phyloP scores from a whole-genome alignment of 371 early-diverging fungal species.

The Rhizoclosmatium hyalinum region DNA sequence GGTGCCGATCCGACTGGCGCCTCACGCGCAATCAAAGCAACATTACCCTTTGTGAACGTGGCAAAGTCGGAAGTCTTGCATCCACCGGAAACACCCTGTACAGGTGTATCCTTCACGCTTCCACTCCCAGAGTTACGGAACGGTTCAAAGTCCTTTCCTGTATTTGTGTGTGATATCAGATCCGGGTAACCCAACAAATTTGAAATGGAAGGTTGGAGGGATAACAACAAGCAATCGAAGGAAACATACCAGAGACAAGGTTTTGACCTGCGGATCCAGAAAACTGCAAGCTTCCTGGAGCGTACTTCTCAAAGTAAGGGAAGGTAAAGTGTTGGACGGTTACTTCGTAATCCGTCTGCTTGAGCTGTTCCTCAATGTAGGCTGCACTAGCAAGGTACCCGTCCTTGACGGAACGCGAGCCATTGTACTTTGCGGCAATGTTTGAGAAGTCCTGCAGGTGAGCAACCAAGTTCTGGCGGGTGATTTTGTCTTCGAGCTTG shows the following conservation, averaged over 20 bases:
- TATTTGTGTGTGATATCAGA: not conserved
- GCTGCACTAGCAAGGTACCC: constrained; percentile 39
- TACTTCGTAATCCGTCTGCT: constrained; percentile 29
- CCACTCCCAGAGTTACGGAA: constrained; percentile 28
- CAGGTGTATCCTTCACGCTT: not conserved
- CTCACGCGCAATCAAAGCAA: constrained; percentile 28
- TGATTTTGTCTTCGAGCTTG: constrained; percentile 17
- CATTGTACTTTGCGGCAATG: constrained; percentile 29
- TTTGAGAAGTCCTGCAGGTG: constrained; percentile 26
- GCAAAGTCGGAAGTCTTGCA: constrained; percentile 32
- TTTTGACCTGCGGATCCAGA: not conserved
- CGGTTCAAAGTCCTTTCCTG: constrained; percentile 23
- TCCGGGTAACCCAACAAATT: not conserved
- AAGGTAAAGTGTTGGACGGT: constrained; percentile 24
- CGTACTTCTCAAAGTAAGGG: constrained; percentile 27
- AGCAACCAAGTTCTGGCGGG: not conserved
- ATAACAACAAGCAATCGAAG: not conserved
- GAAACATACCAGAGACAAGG: constrained; percentile 7
- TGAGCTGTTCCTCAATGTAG: constrained; percentile 28
- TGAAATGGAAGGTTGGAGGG: constrained; percentile 3
- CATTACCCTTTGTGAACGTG: constrained; percentile 11
- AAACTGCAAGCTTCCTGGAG: constrained; percentile 13
- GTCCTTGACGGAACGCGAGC: constrained; percentile 32
- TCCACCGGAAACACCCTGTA: constrained; percentile 18
- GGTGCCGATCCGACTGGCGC: not conserved